A percentile compares a stretch with the other conserved stretches of the same genome.
These are phyloP conservation scores for Ophiostoma sp. DNA, from an alignment of 2,329 filamentous ascomycete species.

Conservation along the genomic window DNA sequence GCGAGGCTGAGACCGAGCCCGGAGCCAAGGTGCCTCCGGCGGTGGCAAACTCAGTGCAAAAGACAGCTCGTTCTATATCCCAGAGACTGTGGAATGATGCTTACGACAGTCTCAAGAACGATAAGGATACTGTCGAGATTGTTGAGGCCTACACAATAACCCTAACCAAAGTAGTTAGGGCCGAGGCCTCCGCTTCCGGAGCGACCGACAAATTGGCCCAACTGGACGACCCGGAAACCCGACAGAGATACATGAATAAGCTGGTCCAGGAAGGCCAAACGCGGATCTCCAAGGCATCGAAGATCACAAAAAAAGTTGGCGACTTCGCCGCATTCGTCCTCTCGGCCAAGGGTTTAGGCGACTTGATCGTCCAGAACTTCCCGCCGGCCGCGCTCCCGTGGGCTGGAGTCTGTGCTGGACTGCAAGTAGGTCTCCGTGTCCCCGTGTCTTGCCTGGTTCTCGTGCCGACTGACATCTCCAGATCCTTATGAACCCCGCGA, in stretches of 20 bases:
- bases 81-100: neutral
- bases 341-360: neutral
- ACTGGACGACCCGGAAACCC: neutral
- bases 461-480: neutral
- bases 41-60: neutral
- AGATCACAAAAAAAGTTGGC: conserved; percentile 3
- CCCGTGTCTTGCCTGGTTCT: neutral
- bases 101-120: neutral
- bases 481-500: conserved; percentile 30
- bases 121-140: neutral
- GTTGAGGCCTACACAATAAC: neutral
- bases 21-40: neutral
- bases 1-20: neutral
- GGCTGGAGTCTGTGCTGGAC: conserved; percentile 29
- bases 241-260: conserved; percentile 12
- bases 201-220: neutral
- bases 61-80: neutral
- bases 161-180: neutral
- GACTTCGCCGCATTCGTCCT: conserved; percentile 7
- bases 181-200: neutral
- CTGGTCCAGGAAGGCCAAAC: conserved; percentile 5
- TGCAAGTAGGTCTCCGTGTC: conserved; percentile 26
- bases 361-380: neutral
- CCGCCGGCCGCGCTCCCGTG: conserved; percentile 27
- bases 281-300: conserved; percentile 10